Evolutionary conservation across 1,139 yeast genomes (phyloP).

Genomic region (Debaryomyces psychrophilus): DNA sequence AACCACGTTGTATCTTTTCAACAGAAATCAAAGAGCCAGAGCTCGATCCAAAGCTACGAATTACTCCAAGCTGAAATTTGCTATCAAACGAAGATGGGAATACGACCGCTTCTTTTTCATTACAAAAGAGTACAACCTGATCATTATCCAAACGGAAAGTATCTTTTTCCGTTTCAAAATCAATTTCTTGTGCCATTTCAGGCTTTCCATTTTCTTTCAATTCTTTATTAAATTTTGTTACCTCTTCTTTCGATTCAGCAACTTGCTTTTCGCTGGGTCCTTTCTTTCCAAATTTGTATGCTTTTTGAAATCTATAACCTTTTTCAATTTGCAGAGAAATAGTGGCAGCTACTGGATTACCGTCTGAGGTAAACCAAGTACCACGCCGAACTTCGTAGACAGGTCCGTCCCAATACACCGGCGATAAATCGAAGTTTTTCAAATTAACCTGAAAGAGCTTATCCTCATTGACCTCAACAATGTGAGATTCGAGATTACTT

Average conservation of each 20-base stretch:
- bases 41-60: constrained; percentile 40
- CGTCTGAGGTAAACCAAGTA: constrained; percentile 72
- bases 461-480: constrained; percentile 77
- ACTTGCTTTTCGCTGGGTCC: constrained; percentile 10
- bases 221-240: constrained; percentile 18
- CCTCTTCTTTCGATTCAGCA: constrained; percentile 10
- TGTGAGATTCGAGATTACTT: constrained; percentile 1
- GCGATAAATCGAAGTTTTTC: constrained; percentile 53
- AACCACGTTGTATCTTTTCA: constrained; percentile 43
- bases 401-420: constrained; percentile 92
- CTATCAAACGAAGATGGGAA: constrained; percentile 41
- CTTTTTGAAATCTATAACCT: constrained; percentile 45
- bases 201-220: constrained; percentile 8
- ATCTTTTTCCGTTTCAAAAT: constrained; percentile 31
- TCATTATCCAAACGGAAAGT: constrained; percentile 34
- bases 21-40: constrained; percentile 39
- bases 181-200: constrained; percentile 13
- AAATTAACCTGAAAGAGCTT: constrained; percentile 74
- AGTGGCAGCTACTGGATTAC: constrained; percentile 57
- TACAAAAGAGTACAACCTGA: constrained; percentile 35
- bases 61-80: constrained; percentile 40
- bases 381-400: constrained; percentile 82
- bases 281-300: constrained; percentile 15
- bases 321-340: constrained; percentile 63
- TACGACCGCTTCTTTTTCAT: constrained; percentile 38